These are phyloP conservation scores for Cardamine resedifolia DNA, from an alignment of 345 rosid species.

Conservation along the genomic window DNA sequence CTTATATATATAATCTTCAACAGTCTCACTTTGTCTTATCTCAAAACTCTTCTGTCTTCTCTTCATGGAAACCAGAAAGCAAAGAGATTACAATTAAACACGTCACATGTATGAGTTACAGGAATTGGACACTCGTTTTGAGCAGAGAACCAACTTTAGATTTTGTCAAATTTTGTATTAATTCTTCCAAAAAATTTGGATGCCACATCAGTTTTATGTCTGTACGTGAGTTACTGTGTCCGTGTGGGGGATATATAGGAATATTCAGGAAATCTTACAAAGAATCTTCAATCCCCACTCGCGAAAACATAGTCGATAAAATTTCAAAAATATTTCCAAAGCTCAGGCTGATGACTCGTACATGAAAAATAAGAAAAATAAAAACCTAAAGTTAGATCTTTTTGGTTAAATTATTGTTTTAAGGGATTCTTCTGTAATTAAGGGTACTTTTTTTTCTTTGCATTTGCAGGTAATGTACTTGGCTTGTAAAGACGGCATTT, in stretches of 20 bases:
- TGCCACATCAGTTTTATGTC: not conserved
- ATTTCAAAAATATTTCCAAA: not conserved
- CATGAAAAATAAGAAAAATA: not conserved
- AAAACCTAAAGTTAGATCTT: not conserved
- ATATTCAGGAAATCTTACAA: conserved; percentile 14
- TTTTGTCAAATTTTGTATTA: conserved; percentile 15
- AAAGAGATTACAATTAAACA: conserved; percentile 32
- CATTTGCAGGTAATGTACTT: conserved; percentile 74
- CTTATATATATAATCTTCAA: not conserved
- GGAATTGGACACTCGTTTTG: conserved; percentile 22
- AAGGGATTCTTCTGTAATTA: not conserved
- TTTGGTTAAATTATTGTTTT: not conserved
- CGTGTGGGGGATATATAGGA: conserved; percentile 5
- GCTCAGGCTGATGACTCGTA: not conserved
- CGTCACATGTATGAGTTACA: conserved; percentile 17
- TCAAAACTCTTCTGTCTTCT: conserved; percentile 36
- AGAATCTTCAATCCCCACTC: not conserved
- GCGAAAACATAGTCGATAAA: not conserved
- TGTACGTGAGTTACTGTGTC: conserved; percentile 10
- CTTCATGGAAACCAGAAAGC: conserved; percentile 37
- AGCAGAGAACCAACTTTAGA: conserved; percentile 21
- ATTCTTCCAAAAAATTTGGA: conserved; percentile 2
- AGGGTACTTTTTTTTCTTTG: not conserved
- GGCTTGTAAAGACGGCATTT: conserved; percentile 59
- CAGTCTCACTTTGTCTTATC: conserved; percentile 18